A percentile compares a stretch with the other conserved stretches of the same genome.
These are phyloP conservation scores for Golubevia pallescens DNA, from an alignment of 1,284 basidiomycete genomes.

Conservation along the genomic window DNA sequence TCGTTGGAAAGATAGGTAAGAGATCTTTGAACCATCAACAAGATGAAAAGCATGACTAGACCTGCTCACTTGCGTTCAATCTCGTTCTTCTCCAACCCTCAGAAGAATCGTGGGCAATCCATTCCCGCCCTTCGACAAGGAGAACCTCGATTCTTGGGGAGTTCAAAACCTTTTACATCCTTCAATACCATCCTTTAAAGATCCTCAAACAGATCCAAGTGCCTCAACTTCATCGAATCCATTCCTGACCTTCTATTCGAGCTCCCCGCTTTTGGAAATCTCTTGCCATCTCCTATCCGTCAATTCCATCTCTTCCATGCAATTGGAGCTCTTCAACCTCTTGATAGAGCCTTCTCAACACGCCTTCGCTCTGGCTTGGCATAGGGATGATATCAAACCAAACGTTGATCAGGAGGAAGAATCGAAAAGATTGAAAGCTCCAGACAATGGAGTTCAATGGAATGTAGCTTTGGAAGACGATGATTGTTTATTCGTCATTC, in stretches of 20 bases:
- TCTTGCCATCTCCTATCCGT: conserved; percentile 25
- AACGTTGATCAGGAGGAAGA: conserved; percentile 75
- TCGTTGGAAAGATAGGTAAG: conserved; percentile 70
- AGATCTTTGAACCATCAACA: background rate
- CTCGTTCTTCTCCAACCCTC: conserved; percentile 57
- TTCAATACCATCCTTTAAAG: conserved; percentile 70
- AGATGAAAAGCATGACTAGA: background rate
- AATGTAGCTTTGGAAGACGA: conserved; percentile 81
- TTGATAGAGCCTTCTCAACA: conserved; percentile 75
- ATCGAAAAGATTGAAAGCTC: conserved; percentile 69
- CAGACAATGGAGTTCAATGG: conserved; percentile 80
- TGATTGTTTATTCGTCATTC: conserved; percentile 77
- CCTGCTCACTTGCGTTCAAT: conserved; percentile 13
- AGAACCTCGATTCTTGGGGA: conserved; percentile 76
- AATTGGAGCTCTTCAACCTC: conserved; percentile 77
- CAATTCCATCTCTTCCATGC: conserved; percentile 15
- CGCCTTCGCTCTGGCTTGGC: conserved; percentile 80
- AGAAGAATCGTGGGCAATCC: conserved; percentile 77
- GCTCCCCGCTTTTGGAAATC: conserved; percentile 28
- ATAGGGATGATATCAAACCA: conserved; percentile 78
- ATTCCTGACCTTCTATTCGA: conserved; percentile 30
- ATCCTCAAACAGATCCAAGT: conserved; percentile 74
- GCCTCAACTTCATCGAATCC: conserved; percentile 2
- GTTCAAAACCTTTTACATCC: conserved; percentile 82
- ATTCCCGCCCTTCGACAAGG: conserved; percentile 76